Conservation (phyloP, 2,329 filamentous ascomycete species). For the Albophoma yamanashiensis region DNA sequence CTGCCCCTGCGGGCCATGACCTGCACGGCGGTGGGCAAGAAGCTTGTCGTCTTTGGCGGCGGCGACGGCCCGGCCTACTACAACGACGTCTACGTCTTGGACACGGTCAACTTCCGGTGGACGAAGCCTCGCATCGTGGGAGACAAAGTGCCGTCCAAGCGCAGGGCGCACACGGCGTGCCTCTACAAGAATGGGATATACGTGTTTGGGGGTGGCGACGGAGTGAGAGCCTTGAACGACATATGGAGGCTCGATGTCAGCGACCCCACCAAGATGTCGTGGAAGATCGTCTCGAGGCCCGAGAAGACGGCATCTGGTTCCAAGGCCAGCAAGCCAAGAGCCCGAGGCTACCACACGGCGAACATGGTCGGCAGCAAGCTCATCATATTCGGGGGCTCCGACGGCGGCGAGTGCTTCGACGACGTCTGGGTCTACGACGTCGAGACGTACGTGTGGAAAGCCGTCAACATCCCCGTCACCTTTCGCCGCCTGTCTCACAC, state of each 20-base stretch:
- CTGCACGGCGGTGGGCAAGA: constrained; percentile 60
- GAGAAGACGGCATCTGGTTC: constrained; percentile 18
- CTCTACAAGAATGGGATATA: constrained; percentile 62
- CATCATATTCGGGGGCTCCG: constrained; percentile 60
- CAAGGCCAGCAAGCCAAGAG: constrained; percentile 42
- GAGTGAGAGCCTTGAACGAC: constrained; percentile 59
- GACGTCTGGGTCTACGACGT: constrained; percentile 67
- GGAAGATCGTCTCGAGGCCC: constrained; percentile 50
- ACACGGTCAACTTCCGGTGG: constrained; percentile 60
- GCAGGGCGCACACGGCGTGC: constrained; percentile 60
- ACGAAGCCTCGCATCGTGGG: constrained; percentile 49
- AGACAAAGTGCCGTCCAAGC: constrained; percentile 47
- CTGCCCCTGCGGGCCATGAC: constrained; percentile 60
- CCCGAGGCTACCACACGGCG: constrained; percentile 60
- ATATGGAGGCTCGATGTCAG: constrained; percentile 63
- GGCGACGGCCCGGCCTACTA: constrained; percentile 62
- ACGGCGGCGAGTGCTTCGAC: constrained; percentile 61
- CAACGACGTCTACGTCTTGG: constrained; percentile 62
- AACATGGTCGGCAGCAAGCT: constrained; percentile 65
- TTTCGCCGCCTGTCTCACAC: constrained; percentile 58
- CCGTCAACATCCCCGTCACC: constrained; percentile 47
- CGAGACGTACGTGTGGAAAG: constrained; percentile 48
- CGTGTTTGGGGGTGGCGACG: constrained; percentile 62
- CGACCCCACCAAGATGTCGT: constrained; percentile 56
- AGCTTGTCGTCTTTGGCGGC: constrained; percentile 58